Evolutionary conservation across 192 early-diverging fungal species (phyloP), one percentile per base, ranked within the genome.

Genomic region (Umbelopsis sp.): DNA sequence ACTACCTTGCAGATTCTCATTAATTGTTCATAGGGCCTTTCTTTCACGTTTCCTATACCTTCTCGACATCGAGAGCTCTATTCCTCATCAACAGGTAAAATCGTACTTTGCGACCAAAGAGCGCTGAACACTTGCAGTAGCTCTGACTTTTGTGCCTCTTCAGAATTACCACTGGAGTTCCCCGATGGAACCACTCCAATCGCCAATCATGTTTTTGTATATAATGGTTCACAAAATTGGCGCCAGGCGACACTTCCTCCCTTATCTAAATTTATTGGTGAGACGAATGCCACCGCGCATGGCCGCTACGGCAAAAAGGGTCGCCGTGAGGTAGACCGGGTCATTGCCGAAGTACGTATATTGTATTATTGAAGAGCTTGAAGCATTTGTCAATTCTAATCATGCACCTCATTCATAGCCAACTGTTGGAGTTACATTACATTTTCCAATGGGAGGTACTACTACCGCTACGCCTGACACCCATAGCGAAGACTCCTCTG

Each of bases 151-250:
- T 10, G 17, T 0, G 36, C 24, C 21, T 32, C 7, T n/a, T 54
- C n/a, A 84, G 90, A 91, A 38, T 78, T 91, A 8, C 90, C 90
- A 16, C 78, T 92, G 17, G 87, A 90, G 59, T 88, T 92, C 36
- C 89, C 91, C 9, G 91, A 92, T 74, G 90, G 89, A 7, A 91
- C 88, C 25, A 91, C 92, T 2, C 91, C 92, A 1, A 85, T 91
- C 22, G 79, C 87, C 8, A 83, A 80, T 11, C 83, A 87, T 31
- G 73, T 92, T 49, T 89, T 88, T 54, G 75, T 92, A 12, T 91
- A 76, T 65, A 74, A 82, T n/a, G 86, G 87, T 17, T 74, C 83
- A 14, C 54, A 56, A 44, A 76, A 81, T 45, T 91, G 87, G 84
- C 78, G 72, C 36, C 32, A 69, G n/a, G 81, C 86, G 16, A 65